Percentiles rank a stretch among this genome's conserved stretches.
Evolutionary conservation across 2,329 filamentous ascomycete genomes (phyloP).

Genomic region (Lizonia empirigonia): DNA sequence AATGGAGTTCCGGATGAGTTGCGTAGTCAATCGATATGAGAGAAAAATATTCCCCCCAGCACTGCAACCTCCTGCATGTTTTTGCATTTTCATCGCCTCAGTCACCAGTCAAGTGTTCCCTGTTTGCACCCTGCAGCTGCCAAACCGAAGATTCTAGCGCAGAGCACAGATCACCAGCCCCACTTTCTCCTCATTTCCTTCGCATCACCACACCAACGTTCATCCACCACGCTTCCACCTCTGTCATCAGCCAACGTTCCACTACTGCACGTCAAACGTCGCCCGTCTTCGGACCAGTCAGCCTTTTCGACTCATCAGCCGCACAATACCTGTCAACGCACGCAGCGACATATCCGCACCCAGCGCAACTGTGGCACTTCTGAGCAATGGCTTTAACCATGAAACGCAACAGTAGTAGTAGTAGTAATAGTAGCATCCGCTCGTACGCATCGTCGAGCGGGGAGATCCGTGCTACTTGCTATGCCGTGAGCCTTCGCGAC

Average conservation of each 20-base stretch:
- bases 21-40: conserved; percentile 3
- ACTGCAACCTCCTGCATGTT: too few species aligned
- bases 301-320: conserved; percentile 1
- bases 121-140: not conserved
- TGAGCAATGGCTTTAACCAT: conserved; percentile 71
- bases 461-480: conserved; percentile 90
- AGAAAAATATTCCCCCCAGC: not conserved
- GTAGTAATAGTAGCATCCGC: conserved; percentile 67
- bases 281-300: conserved; percentile 16
- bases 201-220: conserved; percentile 20
- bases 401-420: conserved; percentile 69
- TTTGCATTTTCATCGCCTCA: too few species aligned
- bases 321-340: not conserved
- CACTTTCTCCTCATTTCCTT: conserved; percentile 24
- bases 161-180: not conserved
- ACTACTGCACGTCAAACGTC: conserved; percentile 1
- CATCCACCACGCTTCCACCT: conserved; percentile 6
- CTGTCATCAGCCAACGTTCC: conserved; percentile 5
- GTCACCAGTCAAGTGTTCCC: too few species aligned
- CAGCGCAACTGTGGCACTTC: conserved; percentile 54
- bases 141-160: conserved; percentile 9
- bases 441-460: conserved; percentile 65
- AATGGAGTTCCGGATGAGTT: conserved; percentile 30
- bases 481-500: conserved; percentile 69
- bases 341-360: conserved; percentile 10